Evolutionary conservation across 345 rosid species (phyloP).

Genomic region (Sapria himalayana): DNA sequence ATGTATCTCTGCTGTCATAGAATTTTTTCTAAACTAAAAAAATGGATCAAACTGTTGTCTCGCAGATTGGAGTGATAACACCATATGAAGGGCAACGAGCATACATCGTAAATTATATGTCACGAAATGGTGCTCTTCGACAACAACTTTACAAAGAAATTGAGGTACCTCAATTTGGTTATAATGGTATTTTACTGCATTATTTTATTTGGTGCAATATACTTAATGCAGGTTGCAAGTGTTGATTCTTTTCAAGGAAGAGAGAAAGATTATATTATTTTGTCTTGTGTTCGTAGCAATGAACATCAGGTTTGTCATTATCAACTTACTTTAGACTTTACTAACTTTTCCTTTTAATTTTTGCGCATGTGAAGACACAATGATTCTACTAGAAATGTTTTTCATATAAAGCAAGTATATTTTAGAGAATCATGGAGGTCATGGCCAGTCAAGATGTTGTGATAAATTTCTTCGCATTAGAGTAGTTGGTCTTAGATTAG

Average conservation of each 20-base stretch:
- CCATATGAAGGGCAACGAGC: conserved; percentile 99
- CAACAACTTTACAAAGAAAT: conserved; percentile 98
- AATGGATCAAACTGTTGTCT: too few species aligned
- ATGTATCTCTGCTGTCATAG: too few species aligned
- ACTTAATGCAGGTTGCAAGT: conserved; percentile 81
- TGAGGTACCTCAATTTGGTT: conserved; percentile 35
- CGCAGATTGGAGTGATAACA: conserved; percentile 92
- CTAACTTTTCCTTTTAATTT: too few species aligned
- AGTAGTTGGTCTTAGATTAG: too few species aligned
- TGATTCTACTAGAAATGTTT: too few species aligned
- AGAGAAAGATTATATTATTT: conserved; percentile 92
- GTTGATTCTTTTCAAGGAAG: conserved; percentile 99
- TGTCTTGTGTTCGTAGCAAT: conserved; percentile 97
- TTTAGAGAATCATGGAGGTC: too few species aligned
- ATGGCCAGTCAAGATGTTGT: too few species aligned
- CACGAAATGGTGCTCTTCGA: conserved; percentile 90
- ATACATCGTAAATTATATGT: conserved; percentile 92
- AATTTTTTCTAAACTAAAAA: too few species aligned
- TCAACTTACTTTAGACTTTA: neutral
- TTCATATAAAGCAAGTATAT: too few species aligned
- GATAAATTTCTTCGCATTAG: too few species aligned
- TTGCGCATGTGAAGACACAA: too few species aligned
- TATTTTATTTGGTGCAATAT: conserved; percentile 6
- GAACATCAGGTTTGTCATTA: conserved; percentile 77
- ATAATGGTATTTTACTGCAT: conserved; percentile 4